Conservation (phyloP, 2,329 filamentous ascomycete species). For the Colletotrichum truncatum region DNA sequence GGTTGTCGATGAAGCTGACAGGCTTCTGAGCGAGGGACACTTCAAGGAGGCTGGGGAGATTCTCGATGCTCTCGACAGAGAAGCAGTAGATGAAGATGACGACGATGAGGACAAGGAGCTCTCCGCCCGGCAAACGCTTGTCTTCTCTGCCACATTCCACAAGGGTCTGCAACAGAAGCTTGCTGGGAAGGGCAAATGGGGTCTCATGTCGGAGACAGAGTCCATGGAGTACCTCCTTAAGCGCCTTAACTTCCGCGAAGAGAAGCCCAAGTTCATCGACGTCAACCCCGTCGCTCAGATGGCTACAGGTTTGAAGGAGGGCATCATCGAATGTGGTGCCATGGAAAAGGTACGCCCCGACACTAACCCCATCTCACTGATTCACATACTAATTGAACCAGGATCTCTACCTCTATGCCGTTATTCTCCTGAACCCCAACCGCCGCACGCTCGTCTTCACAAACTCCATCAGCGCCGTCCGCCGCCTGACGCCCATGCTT, state of each 20-base stretch:
- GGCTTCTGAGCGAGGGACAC: slow-evolving; percentile 89
- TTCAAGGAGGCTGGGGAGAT: slow-evolving; percentile 96
- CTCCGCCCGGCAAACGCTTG: slow-evolving; percentile 80
- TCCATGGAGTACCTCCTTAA: slow-evolving; percentile 94
- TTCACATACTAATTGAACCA: slow-evolving; percentile 42
- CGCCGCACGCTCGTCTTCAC: slow-evolving; percentile 90
- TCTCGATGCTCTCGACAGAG: slow-evolving; percentile 78
- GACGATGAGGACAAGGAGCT: slow-evolving; percentile 54
- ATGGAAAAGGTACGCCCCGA: slow-evolving; percentile 81
- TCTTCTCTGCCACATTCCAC: slow-evolving; percentile 97
- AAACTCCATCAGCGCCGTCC: slow-evolving; percentile 93
- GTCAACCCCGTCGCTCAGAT: slow-evolving; percentile 90
- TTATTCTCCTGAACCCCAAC: slow-evolving; percentile 84
- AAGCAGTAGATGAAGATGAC: slow-evolving; percentile 68
- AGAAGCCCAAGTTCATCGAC: slow-evolving; percentile 89
- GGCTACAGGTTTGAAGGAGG: slow-evolving; percentile 86
- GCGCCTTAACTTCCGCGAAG: slow-evolving; percentile 86
- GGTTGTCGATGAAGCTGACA: slow-evolving; percentile 93
- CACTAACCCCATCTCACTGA: neutral
- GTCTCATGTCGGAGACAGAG: slow-evolving; percentile 72
- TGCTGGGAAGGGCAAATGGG: slow-evolving; percentile 73
- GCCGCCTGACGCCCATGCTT: slow-evolving; percentile 84
- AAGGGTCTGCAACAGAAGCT: slow-evolving; percentile 92
- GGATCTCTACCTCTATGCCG: slow-evolving; percentile 92
- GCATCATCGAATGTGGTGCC: slow-evolving; percentile 88